Percentiles rank a stretch among this genome's conserved stretches.
Conservation (phyloP, 768 basidiomycete species). For the Amanita pseudoporphyria region DNA sequence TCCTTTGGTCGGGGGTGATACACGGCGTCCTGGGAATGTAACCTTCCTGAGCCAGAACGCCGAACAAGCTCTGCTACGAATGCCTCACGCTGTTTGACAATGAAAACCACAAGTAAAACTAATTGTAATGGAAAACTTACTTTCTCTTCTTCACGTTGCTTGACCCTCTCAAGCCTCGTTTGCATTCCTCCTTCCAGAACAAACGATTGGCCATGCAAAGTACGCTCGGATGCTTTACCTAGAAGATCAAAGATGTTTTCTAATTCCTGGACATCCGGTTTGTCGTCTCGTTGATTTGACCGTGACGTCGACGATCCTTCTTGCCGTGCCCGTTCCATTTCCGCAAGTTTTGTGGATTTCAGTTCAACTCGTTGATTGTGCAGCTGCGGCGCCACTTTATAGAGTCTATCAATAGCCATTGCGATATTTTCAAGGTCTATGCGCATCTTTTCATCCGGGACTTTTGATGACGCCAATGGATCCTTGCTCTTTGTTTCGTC, state of each 20-base stretch:
- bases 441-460: slow-evolving; percentile 67
- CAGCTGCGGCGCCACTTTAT: slow-evolving; percentile 79
- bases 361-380: slow-evolving; percentile 92
- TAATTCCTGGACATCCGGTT: slow-evolving; percentile 44
- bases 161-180: slow-evolving; percentile 42
- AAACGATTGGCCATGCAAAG: slow-evolving; percentile 61
- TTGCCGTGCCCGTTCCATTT: slow-evolving; percentile 63
- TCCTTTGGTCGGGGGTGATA: slow-evolving; percentile 36
- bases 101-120: slow-evolving; percentile 7
- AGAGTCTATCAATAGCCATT: slow-evolving; percentile 83
- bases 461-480: slow-evolving; percentile 19
- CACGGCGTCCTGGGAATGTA: slow-evolving; percentile 73
- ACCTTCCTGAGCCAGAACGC: slow-evolving; percentile 64
- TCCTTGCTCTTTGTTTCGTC: slow-evolving; percentile 26
- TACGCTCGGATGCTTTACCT: slow-evolving; percentile 60
- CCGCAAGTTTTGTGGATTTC: slow-evolving; percentile 54
- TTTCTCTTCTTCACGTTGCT: slow-evolving; percentile 52
- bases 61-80: slow-evolving; percentile 68
- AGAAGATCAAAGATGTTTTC: slow-evolving; percentile 66
- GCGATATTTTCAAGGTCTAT: slow-evolving; percentile 81
- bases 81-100: slow-evolving; percentile 44
- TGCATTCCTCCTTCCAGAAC: slow-evolving; percentile 53
- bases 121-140: slow-evolving; percentile 25
- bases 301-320: slow-evolving; percentile 22
- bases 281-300: slow-evolving; percentile 29